phyloP scores from a whole-genome alignment of 305 asterid genomes.

The Fraxinus floribunda region DNA sequence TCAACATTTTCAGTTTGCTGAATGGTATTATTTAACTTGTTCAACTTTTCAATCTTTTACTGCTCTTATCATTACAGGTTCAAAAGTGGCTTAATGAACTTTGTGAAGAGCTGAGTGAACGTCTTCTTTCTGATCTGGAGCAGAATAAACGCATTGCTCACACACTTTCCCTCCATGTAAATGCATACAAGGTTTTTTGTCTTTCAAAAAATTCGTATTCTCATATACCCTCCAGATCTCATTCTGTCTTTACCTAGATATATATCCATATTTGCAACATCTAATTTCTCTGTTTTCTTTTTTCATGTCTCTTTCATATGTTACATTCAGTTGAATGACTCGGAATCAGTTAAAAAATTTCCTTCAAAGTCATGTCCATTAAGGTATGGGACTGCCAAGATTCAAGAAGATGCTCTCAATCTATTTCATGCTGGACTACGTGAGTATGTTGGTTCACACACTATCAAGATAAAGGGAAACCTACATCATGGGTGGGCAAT shows the following conservation, averaged over 20 bases:
- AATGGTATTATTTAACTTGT: background rate
- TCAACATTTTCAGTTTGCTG: background rate
- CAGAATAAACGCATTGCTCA: slow-evolving; percentile 90
- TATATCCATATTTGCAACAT: background rate
- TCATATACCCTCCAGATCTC: background rate
- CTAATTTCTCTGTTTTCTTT: slow-evolving; percentile 8
- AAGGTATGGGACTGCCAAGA: slow-evolving; percentile 74
- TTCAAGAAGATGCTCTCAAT: slow-evolving; percentile 81
- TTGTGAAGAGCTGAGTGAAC: slow-evolving; percentile 83
- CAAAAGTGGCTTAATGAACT: slow-evolving; percentile 83
- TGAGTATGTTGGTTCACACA: slow-evolving; percentile 61
- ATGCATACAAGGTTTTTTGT: slow-evolving; percentile 70
- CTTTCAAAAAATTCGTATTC: slow-evolving; percentile 11
- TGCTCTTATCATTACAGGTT: slow-evolving; percentile 48
- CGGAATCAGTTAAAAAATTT: slow-evolving; percentile 69
- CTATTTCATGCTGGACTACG: slow-evolving; percentile 83
- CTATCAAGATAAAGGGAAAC: slow-evolving; percentile 38
- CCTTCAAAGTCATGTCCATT: slow-evolving; percentile 90
- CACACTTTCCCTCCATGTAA: slow-evolving; percentile 80
- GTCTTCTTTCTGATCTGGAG: slow-evolving; percentile 79
- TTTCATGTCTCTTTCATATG: background rate
- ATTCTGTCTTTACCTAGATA: background rate
- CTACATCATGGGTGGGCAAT: slow-evolving; percentile 72
- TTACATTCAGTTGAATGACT: slow-evolving; percentile 53
- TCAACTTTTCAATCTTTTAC: background rate